Conservation (phyloP, 1,139 yeast species). For the Candida tunisiensis region DNA sequence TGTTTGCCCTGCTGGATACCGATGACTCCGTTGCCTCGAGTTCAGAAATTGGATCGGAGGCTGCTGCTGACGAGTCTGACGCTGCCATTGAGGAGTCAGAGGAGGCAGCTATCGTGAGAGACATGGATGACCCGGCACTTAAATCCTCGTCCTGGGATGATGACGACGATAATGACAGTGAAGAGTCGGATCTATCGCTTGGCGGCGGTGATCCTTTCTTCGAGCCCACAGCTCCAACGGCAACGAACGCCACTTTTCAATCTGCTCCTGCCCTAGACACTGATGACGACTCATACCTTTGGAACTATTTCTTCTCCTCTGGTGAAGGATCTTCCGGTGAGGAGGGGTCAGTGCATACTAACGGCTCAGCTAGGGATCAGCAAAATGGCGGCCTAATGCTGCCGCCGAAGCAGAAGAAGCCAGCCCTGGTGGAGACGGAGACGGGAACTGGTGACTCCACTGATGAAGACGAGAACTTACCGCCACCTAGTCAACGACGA, state of each 20-base stretch:
- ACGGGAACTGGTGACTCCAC: constrained; percentile 59
- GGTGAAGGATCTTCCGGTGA: constrained; percentile 13
- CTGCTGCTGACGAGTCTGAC: constrained; percentile 2
- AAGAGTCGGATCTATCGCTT: constrained; percentile 13
- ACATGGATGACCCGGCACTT: background rate
- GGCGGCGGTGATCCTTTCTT: constrained; percentile 18
- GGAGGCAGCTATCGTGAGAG: background rate
- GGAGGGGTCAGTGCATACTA: too few species aligned
- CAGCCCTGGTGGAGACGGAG: constrained; percentile 14
- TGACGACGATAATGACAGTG: constrained; percentile 1
- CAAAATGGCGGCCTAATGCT: constrained; percentile 2
- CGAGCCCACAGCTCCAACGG: constrained; percentile 9
- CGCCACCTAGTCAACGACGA: constrained; percentile 39
- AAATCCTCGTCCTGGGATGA: background rate
- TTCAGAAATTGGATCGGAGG: constrained; percentile 1
- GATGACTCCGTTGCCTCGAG: too few species aligned
- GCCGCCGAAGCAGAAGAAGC: constrained; percentile 4
- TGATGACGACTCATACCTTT: constrained; percentile 22
- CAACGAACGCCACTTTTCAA: background rate
- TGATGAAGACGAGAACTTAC: constrained; percentile 70
- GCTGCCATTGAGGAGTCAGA: constrained; percentile 2
- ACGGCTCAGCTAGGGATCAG: constrained; percentile 2
- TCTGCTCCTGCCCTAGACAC: constrained; percentile 6
- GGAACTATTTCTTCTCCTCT: constrained; percentile 24
- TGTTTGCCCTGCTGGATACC: too few species aligned